Evolutionary conservation across 306 rosid species (phyloP), one percentile per base, ranked within the genome.

Genomic region (Rosa multiflora): DNA sequence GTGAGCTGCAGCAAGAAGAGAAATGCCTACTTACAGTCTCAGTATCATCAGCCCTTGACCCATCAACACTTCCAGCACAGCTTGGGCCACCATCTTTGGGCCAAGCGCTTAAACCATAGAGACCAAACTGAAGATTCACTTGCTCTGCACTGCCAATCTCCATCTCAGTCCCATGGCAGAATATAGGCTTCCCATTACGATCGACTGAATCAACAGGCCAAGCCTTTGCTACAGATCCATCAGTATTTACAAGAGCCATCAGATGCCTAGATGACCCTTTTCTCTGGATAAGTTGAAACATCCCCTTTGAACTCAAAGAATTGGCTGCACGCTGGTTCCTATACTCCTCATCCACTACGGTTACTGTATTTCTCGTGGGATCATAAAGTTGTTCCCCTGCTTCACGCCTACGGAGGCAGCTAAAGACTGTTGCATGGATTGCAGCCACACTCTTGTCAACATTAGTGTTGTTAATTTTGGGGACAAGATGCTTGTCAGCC

Each of bases 401-500:
- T 83, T 88, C 95, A 70, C 93, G 94, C 92, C 94, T 88, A 8
- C 99, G 90, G 75, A 95, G 97, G 88, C 96, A 89, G 85, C 99
- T 90, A 88, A 92, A 95, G 43, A 95, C 92, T 68, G 99, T 95
- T 47, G 99, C 99, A 82, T 95, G 99, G 81, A 95, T 95, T 55
- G 97, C 95, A 82, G 97, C 99, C 32, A 95, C 99, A 66, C 99
- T 95, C 90, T 91, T 95, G 75, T 95, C 99, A 79, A 95, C 99
- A 85, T 95, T 95, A 47, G 99, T 95, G 62, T 95, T 95, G 86
- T 95, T 95, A 81, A 95, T 89, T 91, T 95, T 95, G 78, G 99
- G 99, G 82, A 95, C 99, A 55, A 95, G 90, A 86, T 95, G 97
- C 88, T 95, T 95, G 81, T 92, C 99, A 68, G 99, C 99, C 76